phyloP scores from a whole-genome alignment of 179 eudicot genomes.

The Beta lomatogona region DNA sequence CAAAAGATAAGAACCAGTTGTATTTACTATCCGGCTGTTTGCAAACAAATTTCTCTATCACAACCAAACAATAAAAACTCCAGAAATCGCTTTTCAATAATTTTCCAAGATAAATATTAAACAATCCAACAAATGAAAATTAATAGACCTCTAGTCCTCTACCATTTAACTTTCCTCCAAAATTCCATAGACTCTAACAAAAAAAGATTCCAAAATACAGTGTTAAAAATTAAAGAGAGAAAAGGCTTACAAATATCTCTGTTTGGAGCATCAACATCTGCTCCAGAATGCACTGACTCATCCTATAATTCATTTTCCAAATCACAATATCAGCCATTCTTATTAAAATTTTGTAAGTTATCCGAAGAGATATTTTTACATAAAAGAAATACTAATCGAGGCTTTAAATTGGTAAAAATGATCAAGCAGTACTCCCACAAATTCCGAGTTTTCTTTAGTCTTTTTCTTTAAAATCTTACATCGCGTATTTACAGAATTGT shows the following conservation, averaged over 20 bases:
- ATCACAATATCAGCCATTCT: background rate
- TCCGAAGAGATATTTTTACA: too few species aligned
- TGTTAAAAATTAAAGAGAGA: background rate
- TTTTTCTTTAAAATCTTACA: too few species aligned
- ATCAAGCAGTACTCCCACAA: too few species aligned
- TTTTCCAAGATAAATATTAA: background rate
- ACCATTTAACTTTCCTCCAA: background rate
- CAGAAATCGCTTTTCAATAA: background rate
- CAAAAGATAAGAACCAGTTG: background rate
- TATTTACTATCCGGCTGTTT: background rate
- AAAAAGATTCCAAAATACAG: background rate
- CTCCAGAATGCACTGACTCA: conserved; percentile 97
- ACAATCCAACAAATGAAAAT: background rate
- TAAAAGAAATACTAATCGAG: too few species aligned
- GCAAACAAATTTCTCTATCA: background rate
- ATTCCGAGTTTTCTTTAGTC: too few species aligned
- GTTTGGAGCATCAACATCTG: conserved; percentile 92
- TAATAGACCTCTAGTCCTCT: background rate
- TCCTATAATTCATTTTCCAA: conserved; percentile 51
- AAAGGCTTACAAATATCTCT: conserved; percentile 52
- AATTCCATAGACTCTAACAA: background rate
- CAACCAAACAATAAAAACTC: background rate
- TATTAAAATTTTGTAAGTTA: too few species aligned
- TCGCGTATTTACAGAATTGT: too few species aligned
- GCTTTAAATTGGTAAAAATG: too few species aligned